Conservation (phyloP, 495 filamentous ascomycete species). For the Aspergillus panamensis region DNA sequence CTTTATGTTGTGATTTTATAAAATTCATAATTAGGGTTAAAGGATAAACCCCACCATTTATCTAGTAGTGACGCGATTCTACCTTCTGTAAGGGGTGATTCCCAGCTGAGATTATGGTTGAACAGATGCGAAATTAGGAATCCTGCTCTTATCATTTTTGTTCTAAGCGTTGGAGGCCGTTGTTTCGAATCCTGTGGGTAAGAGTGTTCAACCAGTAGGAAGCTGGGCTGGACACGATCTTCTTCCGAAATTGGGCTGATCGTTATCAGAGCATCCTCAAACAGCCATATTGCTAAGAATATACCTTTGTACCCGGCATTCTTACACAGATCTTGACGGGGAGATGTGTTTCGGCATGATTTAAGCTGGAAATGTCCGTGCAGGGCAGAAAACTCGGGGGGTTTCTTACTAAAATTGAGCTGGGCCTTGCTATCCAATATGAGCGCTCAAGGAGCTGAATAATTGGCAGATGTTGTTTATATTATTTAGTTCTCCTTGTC, state of each 20-base stretch:
- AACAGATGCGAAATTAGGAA: not conserved
- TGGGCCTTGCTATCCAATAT: too few relatives aligned
- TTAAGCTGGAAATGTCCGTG: too few relatives aligned
- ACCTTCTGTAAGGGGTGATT: not conserved
- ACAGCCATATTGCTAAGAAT: too few relatives aligned
- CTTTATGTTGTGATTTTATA: not conserved
- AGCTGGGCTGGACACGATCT: not conserved
- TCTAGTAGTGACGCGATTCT: not conserved
- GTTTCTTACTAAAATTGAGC: too few relatives aligned
- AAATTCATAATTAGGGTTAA: not conserved
- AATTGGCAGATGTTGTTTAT: too few relatives aligned
- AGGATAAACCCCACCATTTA: not conserved
- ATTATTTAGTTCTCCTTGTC: too few relatives aligned
- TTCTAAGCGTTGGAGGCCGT: not conserved
- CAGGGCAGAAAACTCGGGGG: too few relatives aligned
- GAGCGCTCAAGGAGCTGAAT: too few relatives aligned
- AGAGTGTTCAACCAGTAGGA: conserved; percentile 8
- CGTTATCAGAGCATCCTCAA: conserved; percentile 4
- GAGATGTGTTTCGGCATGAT: too few relatives aligned
- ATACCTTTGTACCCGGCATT: not conserved
- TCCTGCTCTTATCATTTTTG: not conserved
- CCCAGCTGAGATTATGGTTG: not conserved
- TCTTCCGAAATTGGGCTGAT: conserved; percentile 8
- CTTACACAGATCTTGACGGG: too few relatives aligned
- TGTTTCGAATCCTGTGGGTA: conserved; percentile 13